Conservation (phyloP, 495 filamentous ascomycete genomes). For the Tuber melanosporum region DNA sequence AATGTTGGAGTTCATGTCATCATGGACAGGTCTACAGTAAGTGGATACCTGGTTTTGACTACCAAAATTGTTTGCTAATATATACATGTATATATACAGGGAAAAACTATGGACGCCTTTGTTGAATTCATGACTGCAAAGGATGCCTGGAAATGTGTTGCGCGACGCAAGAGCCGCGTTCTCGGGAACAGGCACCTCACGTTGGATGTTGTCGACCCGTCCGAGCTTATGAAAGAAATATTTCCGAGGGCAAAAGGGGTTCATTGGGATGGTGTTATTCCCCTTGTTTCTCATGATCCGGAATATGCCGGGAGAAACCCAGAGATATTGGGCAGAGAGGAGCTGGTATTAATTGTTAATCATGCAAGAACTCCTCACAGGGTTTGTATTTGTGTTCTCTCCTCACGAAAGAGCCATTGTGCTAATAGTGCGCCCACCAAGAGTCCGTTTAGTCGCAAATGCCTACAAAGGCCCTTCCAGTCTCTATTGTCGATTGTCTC, state of each 20-base stretch:
- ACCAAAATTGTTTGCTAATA: conserved; percentile 5
- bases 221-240: conserved; percentile 43
- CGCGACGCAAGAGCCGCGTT: conserved; percentile 39
- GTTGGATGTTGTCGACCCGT: conserved; percentile 40
- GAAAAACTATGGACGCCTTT: conserved; percentile 43
- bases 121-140: conserved; percentile 41
- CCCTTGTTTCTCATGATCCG: conserved; percentile 25
- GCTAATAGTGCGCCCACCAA: conserved; percentile 21
- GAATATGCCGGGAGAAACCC: conserved; percentile 25
- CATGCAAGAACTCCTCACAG: conserved; percentile 42
- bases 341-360: conserved; percentile 41
- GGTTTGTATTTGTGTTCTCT: conserved; percentile 23
- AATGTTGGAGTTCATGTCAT: conserved; percentile 42
- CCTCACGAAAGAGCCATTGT: neutral
- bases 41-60: conserved; percentile 5
- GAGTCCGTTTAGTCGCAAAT: conserved; percentile 42
- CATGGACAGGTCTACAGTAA: conserved; percentile 42
- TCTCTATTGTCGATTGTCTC: conserved; percentile 42
- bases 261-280: conserved; percentile 41
- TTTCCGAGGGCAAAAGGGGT: conserved; percentile 42
- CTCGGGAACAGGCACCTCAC: conserved; percentile 41
- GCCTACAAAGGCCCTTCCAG: conserved; percentile 41
- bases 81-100: conserved; percentile 14
- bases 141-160: conserved; percentile 42
- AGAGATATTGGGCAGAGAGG: conserved; percentile 39